Percentiles rank a stretch among this genome's conserved stretches.
These are phyloP conservation scores for Microthlaspi erraticum DNA, from an alignment of 345 rosid genomes.

Conservation along the genomic window DNA sequence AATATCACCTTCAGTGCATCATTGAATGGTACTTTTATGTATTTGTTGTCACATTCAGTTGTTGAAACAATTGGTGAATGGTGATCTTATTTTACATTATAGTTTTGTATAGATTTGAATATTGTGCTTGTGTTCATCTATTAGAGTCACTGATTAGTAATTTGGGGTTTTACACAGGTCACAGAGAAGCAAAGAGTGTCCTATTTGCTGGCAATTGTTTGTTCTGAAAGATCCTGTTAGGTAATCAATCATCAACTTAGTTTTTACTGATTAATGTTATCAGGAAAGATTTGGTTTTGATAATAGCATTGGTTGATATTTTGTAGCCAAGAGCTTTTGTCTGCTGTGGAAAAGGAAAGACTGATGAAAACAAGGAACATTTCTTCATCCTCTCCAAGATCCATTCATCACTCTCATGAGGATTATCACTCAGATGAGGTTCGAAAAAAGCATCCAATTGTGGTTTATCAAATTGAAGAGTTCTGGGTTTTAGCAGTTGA, in stretches of 20 bases:
- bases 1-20: conserved; percentile 94
- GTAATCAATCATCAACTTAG: conserved; percentile 42
- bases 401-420: conserved; percentile 43
- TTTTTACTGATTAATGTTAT: neutral
- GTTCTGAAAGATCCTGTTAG: conserved; percentile 70
- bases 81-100: neutral
- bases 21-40: conserved; percentile 68
- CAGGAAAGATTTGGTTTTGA: neutral
- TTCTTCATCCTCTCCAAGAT: conserved; percentile 42
- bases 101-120: neutral
- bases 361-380: conserved; percentile 50
- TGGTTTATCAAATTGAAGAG: neutral
- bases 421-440: conserved; percentile 64
- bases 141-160: conserved; percentile 31
- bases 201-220: conserved; percentile 85
- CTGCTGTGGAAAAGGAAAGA: conserved; percentile 72
- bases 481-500: neutral
- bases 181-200: conserved; percentile 96
- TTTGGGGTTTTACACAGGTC: conserved; percentile 57
- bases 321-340: conserved; percentile 84
- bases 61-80: neutral
- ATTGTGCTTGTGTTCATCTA: neutral
- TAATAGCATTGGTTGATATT: neutral
- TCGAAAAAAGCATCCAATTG: conserved; percentile 18
- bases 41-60: neutral